Base-by-base conservation (phyloP, 2,329 filamentous ascomycete genomes). In the Fusarium succisae region DNA sequence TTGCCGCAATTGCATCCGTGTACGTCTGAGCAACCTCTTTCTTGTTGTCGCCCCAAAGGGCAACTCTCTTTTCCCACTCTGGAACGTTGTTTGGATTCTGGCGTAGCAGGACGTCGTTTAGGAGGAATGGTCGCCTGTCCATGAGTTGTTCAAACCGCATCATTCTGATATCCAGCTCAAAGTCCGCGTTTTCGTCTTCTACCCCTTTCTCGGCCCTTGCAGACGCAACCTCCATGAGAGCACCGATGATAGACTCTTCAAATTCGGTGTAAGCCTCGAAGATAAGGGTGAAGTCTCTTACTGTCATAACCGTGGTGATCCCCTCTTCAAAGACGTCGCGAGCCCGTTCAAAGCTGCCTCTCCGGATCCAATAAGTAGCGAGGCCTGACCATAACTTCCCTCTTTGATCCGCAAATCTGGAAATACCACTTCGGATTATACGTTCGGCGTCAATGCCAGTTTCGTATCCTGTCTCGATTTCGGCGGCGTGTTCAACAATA, bases 181-280 rank as follows among this genome's bases (percentile, higher is more conserved):
- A 94, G 81, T 99, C 96, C 17, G 95, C 93, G 71, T 95, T 91
- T 73, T 96, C 91, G 78, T 98, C 92, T 5, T 92, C 82, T 50
- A 91, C 88, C 17, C 92, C 94, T 79, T 95, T 93, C 59, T 94
- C 92, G n/a, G 94, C 91, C 48, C 95, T 92, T 55, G 86, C 84
- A 12, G 94, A 93, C 3, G 95, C 95, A 61, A 93, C 89, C 77
- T 98, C 95, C 91, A 99, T 97, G 77, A 98, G 87, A 54, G 92
- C 92, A 20, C 94, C 92, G 73, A 98, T 98, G 76, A 98, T 92
- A 1, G 95, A 96, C 84, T 99, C 97, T 82, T 99, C 96, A 71
- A 98, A 98, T 82, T 99, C 96, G 38, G 94, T 92, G 79, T 98
- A 99, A 0, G 95, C 93, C 82, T 99, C 96, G 78, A 99, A 99